Base-by-base conservation (phyloP, 495 filamentous ascomycete genomes). In the Penicillium cinerascens region DNA sequence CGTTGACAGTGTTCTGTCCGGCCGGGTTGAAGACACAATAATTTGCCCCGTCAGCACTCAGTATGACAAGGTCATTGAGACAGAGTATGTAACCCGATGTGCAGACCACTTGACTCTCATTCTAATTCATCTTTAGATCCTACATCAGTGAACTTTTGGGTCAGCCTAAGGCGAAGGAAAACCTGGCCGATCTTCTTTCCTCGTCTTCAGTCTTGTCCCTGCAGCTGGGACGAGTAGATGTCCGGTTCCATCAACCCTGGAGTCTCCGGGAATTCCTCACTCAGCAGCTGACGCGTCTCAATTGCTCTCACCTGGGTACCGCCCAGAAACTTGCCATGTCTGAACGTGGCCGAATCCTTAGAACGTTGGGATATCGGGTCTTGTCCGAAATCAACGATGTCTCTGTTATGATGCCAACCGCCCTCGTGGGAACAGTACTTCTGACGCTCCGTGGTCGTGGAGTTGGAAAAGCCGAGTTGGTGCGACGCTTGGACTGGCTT, bases 21-120 rank as follows among this genome's bases (percentile, higher is more conserved):
- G 92, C n/a, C 79, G 90, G 1, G 88, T 95, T 2, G 76, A 92
- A 49, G 93, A 98, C 67, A 87, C 89, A 15, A 87, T 95, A 23
- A 86, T 98, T 40, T 95, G 91, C 59, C 92, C 92, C 3, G 93
- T 98, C 25, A 92, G 88, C 66, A 96, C 91, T 2, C 93, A 97
- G 61, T 98, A 98, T 65, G 93, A 98, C 78, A 98, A 97, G 60
- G 93, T 98, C 43, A 89, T 98, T 42, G 93, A 98, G 67, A 96
- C 92, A 7, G 92, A 97, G 72, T 81, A 73, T 52, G 75, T 17
- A 4, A 3, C 26, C 37, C 27, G 21, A 1, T 3, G 6, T 37
- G 33, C 33, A 44, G 7, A n/a, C n/a, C 4, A 15, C 10, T 27
- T 9, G 6, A 36, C 5, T 42, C 6, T 3, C 11, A 29, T 44